Base-by-base conservation (phyloP, 371 early-diverging fungal genomes). In the Mortierella sp. region DNA sequence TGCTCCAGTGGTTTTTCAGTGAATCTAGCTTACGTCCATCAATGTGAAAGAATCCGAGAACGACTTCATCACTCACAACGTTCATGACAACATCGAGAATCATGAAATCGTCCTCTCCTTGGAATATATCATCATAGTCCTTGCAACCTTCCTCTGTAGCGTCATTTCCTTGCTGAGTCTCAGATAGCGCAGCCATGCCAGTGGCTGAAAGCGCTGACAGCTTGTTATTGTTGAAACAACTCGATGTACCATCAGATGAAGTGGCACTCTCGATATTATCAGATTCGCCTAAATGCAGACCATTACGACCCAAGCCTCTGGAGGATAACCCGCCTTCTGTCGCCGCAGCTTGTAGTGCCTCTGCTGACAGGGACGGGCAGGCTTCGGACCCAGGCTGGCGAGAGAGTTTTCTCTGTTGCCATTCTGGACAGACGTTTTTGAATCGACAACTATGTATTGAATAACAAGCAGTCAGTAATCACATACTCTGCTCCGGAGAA, bases 71-170 rank as follows among this genome's bases (percentile, higher is more conserved):
- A 32, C 88, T 87, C 45, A 87, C 88, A 64, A 88, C 85, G 49
- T 90, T 88, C 78, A 90, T 85, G 26, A 88, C 89, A 2, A 90
- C 72, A 65, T 91, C 86, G 30, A 91, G 72, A 20, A 91, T 84
- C 67, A 84, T 79, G 78, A 86, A 91, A 12, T 84, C 84, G 64
- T 87, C 86, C 47, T 72, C 68, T 43, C 79, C 74, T 9, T 60
- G 81, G 30, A 81, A 81, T 10, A 65, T 49, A 30, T 75, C 61
- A 26, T 75, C 72, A 52, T 70, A 81, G n/a, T 75, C 72, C 35
- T 45, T 64, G 75, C 69, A 67, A 20, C 60, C 63, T 28, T 57
- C 58, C 4, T 52, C 58, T 35, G 47, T 20, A 39, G 0, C 12
- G 5, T 49, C 64, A n/a, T 32, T 32, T 54, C 26, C 35, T 40